Percentiles rank a stretch among this genome's conserved stretches.
Evolutionary conservation across 73 alveolate species (phyloP).

Genomic region (Effrenium voratum): DNA sequence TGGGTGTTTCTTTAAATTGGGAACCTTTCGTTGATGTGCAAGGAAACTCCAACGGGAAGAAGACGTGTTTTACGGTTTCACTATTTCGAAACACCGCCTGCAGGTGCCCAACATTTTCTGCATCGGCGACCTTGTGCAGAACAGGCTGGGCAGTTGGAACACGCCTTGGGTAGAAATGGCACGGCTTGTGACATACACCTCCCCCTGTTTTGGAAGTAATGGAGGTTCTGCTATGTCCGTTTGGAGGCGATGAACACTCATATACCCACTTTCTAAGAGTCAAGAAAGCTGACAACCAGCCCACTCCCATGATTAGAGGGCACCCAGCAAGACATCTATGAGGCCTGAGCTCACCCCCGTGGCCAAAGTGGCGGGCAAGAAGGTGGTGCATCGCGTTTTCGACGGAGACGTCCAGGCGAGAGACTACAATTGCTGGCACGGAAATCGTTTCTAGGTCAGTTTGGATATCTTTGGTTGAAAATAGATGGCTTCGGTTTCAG

Average conservation of each 20-base stretch:
- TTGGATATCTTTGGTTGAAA: background rate
- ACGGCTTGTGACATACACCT: too few relatives aligned
- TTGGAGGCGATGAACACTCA: background rate
- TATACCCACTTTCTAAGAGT: background rate
- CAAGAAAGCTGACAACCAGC: background rate
- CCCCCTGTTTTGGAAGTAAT: background rate
- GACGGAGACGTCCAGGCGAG: conserved; percentile 56
- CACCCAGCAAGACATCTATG: background rate
- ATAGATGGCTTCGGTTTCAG: background rate
- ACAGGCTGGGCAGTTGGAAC: background rate
- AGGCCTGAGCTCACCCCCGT: conserved; percentile 89
- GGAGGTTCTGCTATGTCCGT: background rate
- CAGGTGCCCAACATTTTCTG: conserved; percentile 79
- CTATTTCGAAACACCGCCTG: background rate
- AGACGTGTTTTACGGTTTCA: background rate
- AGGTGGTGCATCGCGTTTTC: conserved; percentile 60
- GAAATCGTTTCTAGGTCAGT: background rate
- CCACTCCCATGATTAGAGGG: too few relatives aligned
- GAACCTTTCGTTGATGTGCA: too few relatives aligned
- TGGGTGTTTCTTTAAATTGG: too few relatives aligned
- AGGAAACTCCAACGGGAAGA: too few relatives aligned
- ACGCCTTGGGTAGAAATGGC: too few relatives aligned
- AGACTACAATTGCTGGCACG: background rate
- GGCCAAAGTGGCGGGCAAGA: conserved; percentile 88
- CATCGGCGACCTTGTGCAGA: conserved; percentile 82